Conservation (phyloP, 164 flowering plant genomes). For the Litsea cubeba region DNA sequence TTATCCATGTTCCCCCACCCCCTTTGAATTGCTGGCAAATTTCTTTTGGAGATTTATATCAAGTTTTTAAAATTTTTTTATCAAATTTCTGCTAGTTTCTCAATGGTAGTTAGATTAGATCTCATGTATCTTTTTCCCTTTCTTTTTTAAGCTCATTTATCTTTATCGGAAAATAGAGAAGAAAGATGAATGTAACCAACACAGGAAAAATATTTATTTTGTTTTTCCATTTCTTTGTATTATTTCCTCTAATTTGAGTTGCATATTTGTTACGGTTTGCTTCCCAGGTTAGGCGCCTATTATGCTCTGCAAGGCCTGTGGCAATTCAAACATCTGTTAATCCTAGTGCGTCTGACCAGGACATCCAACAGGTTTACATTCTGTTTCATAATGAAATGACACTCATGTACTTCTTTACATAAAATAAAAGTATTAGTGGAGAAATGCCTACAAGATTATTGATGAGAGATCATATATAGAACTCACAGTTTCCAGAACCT, state of each 20-base stretch:
- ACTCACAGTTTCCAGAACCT: no score
- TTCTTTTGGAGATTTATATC: no score
- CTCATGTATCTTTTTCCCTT: no score
- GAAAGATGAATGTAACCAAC: no score
- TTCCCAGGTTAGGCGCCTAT: constrained; percentile 74
- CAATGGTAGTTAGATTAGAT: no score
- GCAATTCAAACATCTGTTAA: constrained; percentile 72
- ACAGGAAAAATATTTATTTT: no score
- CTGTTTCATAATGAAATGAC: not conserved
- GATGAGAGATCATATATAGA: not conserved
- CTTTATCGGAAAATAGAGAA: no score
- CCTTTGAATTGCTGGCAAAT: no score
- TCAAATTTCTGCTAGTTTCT: no score
- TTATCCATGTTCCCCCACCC: not conserved
- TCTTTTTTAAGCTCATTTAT: no score
- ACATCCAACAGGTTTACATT: constrained; percentile 75
- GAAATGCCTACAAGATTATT: not conserved
- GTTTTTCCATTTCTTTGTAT: not conserved
- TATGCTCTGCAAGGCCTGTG: constrained; percentile 86
- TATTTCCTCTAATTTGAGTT: constrained; percentile 3
- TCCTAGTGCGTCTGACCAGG: constrained; percentile 91
- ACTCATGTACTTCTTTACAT: not conserved
- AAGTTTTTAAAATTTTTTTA: no score
- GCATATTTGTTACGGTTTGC: not conserved
- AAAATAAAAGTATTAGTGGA: not conserved